These are phyloP conservation scores for Brassica nigra DNA, from an alignment of 345 rosid species.

Conservation along the genomic window DNA sequence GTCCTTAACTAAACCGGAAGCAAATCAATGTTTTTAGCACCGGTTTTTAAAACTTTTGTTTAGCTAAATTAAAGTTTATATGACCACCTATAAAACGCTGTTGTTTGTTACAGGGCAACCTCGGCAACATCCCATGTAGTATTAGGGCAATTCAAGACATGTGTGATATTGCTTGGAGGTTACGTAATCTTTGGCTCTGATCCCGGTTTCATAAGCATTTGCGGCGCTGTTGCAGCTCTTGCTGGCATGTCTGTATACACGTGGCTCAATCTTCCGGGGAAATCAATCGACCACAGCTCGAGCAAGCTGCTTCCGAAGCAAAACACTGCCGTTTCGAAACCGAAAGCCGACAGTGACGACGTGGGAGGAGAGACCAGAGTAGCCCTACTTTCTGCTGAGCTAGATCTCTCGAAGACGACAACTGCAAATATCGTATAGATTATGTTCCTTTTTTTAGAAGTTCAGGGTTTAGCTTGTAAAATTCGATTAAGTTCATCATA, in stretches of 20 bases:
- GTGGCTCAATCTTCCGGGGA: slow-evolving; percentile 58
- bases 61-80: neutral
- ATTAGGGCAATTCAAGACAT: slow-evolving; percentile 91
- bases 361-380: slow-evolving; percentile 32
- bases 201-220: slow-evolving; percentile 76
- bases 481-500: neutral
- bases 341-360: slow-evolving; percentile 44
- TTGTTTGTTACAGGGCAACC: slow-evolving; percentile 64
- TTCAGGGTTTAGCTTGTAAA: slow-evolving; percentile 18
- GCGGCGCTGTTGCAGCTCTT: slow-evolving; percentile 76
- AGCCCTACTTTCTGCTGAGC: slow-evolving; percentile 19
- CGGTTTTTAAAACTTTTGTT: neutral
- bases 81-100: neutral
- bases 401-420: slow-evolving; percentile 25
- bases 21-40: neutral
- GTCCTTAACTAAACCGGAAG: neutral
- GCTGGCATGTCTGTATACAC: slow-evolving; percentile 81
- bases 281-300: slow-evolving; percentile 37
- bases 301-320: slow-evolving; percentile 52
- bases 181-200: slow-evolving; percentile 68
- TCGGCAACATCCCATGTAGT: slow-evolving; percentile 96
- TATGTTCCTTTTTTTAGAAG: neutral
- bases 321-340: slow-evolving; percentile 38
- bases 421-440: slow-evolving; percentile 39
- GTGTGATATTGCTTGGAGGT: slow-evolving; percentile 86